Percentiles rank a stretch among this genome's conserved stretches.
Evolutionary conservation across 2,329 filamentous ascomycete species (phyloP).

Genomic region (Eurotiales sp.): DNA sequence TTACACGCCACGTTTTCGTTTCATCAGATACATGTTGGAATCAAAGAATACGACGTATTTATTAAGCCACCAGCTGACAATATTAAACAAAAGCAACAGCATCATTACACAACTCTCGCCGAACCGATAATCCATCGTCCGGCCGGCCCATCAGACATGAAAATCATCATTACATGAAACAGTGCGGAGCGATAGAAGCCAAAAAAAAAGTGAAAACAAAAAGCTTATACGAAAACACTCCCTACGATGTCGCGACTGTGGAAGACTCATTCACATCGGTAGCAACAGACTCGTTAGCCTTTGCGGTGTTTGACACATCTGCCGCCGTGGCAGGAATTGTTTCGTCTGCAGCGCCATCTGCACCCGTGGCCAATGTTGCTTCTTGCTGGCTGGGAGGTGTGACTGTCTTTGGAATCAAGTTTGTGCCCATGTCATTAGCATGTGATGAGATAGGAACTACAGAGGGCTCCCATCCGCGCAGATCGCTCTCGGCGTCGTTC

Average conservation of each 20-base stretch:
- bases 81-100: not conserved
- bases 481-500: slow-evolving; percentile 86
- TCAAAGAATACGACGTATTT: not conserved
- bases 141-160: not conserved
- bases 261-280: slow-evolving; percentile 7
- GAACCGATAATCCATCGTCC: not conserved
- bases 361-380: not conserved
- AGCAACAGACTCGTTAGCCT: slow-evolving; percentile 13
- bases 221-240: not conserved
- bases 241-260: slow-evolving; percentile 4
- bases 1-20: too few relatives aligned
- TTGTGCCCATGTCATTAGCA: slow-evolving; percentile 45
- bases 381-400: not conserved
- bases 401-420: slow-evolving; percentile 29
- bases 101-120: not conserved
- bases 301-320: slow-evolving; percentile 4
- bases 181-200: too few relatives aligned
- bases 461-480: slow-evolving; percentile 66
- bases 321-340: not conserved
- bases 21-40: too few relatives aligned
- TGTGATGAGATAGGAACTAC: slow-evolving; percentile 53
- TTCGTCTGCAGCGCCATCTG: not conserved
- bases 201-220: not conserved
- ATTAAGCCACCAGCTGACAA: not conserved
- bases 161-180: not conserved